These are phyloP conservation scores for Fragaria vesca DNA, from an alignment of 306 rosid species.

Conservation along the genomic window DNA sequence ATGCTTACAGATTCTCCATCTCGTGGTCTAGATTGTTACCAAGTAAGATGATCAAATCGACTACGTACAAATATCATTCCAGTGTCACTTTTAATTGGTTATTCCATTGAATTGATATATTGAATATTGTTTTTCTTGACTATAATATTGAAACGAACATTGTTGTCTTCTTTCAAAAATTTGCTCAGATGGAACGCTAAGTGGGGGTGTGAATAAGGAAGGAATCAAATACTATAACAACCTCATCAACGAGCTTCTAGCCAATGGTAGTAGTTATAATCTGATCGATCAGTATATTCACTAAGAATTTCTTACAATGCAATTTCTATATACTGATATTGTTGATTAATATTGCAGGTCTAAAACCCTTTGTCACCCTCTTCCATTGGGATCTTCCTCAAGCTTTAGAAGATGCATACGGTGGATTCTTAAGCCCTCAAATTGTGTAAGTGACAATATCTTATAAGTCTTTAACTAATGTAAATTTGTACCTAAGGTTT, in stretches of 20 bases:
- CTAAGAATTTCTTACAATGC: neutral
- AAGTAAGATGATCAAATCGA: constrained; percentile 23
- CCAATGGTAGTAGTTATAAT: constrained; percentile 8
- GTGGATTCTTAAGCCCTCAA: constrained; percentile 45
- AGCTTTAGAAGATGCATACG: constrained; percentile 46
- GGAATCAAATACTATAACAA: constrained; percentile 42
- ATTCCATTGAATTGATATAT: neutral
- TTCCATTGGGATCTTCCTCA: constrained; percentile 51
- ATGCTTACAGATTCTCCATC: constrained; percentile 48
- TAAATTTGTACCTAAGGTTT: neutral
- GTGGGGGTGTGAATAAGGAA: constrained; percentile 35
- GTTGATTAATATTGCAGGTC: constrained; percentile 16
- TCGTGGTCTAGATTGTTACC: constrained; percentile 51
- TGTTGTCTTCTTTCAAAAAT: neutral
- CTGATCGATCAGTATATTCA: neutral
- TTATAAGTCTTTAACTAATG: no score
- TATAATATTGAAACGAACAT: neutral
- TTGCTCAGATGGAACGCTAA: constrained; percentile 34
- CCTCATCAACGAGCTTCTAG: constrained; percentile 34
- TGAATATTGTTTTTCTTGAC: neutral
- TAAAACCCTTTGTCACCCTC: constrained; percentile 38
- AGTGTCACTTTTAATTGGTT: neutral
- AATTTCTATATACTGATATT: neutral
- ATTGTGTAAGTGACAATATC: constrained; percentile 42
- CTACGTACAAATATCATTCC: neutral